These are phyloP conservation scores for Sanghuangporus sanghuang DNA, from an alignment of 1,284 basidiomycete genomes.

Conservation along the genomic window DNA sequence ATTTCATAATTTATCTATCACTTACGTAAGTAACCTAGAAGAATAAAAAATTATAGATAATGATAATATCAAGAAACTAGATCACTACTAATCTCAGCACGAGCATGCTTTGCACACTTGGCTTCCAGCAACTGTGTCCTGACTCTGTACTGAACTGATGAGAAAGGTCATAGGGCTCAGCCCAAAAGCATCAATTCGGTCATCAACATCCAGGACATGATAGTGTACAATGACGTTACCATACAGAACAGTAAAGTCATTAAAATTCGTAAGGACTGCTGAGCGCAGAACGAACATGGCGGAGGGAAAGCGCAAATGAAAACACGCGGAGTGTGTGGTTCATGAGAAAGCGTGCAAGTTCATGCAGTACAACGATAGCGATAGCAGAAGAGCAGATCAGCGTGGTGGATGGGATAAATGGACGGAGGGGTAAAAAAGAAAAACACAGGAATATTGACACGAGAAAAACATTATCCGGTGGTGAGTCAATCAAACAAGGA, in stretches of 20 bases:
- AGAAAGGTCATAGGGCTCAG: neutral
- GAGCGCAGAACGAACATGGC: neutral
- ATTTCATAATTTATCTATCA: no score
- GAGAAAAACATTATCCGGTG: neutral
- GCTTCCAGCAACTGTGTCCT: no score
- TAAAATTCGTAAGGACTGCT: neutral
- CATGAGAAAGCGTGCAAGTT: conserved; percentile 7
- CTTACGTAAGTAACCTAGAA: no score
- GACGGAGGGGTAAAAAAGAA: neutral
- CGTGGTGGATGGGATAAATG: neutral
- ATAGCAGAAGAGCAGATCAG: conserved; percentile 10
- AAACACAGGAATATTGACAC: neutral
- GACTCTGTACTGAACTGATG: neutral
- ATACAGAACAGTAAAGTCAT: neutral
- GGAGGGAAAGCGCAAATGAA: neutral
- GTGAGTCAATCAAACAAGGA: neutral
- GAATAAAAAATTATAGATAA: no score
- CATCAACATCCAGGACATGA: neutral
- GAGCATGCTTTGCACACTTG: no score
- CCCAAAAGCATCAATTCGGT: neutral
- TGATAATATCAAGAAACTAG: no score
- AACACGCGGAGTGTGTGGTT: neutral
- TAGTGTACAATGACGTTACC: conserved; percentile 8
- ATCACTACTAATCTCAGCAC: no score
- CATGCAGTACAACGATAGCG: conserved; percentile 9